A percentile compares a stretch with the other conserved stretches of the same genome.
Evolutionary conservation across 169 alveolate species (phyloP).

Genomic region (Cystoisospora suis): DNA sequence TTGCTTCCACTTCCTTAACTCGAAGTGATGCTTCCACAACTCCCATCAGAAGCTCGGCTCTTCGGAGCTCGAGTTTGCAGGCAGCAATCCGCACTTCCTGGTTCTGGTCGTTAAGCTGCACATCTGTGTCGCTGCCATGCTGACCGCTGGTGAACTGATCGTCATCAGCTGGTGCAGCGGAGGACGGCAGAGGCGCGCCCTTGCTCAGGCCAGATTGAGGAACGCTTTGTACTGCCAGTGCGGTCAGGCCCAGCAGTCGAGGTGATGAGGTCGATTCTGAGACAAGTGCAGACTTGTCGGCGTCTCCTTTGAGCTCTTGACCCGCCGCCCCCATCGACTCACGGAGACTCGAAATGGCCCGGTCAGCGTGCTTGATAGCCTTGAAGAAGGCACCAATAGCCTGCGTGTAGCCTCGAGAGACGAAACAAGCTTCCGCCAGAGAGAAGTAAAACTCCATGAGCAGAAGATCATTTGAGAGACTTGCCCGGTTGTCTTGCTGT

Average conservation of each 20-base stretch:
- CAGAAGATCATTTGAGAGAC: constrained; percentile 11
- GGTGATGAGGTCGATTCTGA: no score
- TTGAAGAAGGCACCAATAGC: constrained; percentile 5
- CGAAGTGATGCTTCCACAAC: constrained; percentile 1
- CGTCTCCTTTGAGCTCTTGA: no score
- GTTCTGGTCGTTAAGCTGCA: no score
- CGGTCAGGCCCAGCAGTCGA: no score
- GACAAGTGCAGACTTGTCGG: no score
- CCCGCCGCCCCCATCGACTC: neutral
- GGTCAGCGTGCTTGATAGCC: neutral
- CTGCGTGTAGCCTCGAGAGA: neutral
- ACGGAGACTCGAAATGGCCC: constrained; percentile 2
- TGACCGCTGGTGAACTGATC: no score
- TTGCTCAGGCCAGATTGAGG: no score
- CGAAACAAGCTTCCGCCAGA: neutral
- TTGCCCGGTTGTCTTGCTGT: no score
- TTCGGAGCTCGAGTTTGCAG: neutral
- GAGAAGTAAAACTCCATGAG: constrained; percentile 8
- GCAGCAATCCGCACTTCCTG: neutral
- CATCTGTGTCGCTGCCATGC: no score
- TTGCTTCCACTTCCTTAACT: neutral
- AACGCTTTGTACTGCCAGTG: no score
- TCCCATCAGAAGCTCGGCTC: constrained; percentile 22
- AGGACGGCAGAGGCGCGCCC: no score
- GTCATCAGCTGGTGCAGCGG: no score